These are phyloP conservation scores for Euryodendron excelsum DNA, from an alignment of 148 eudicot species.

Conservation along the genomic window DNA sequence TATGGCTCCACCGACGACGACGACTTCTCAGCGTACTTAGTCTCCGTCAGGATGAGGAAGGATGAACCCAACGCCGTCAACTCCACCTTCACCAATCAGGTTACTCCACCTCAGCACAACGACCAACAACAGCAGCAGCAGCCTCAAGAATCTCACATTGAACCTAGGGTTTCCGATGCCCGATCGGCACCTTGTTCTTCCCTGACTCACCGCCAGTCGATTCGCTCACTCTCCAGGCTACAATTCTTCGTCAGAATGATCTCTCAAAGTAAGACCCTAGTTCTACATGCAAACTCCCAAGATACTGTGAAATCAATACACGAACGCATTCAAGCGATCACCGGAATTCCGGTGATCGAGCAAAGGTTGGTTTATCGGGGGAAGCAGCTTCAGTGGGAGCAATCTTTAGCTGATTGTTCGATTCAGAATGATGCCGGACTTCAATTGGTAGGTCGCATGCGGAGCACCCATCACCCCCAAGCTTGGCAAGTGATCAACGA, in stretches of 20 bases:
- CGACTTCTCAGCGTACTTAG: background rate
- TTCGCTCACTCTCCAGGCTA: background rate
- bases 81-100: background rate
- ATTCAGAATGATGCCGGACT: constrained; percentile 51
- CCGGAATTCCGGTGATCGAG: constrained; percentile 45
- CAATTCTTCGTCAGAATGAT: constrained; percentile 65
- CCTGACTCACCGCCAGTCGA: background rate
- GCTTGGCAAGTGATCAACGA: constrained; percentile 52
- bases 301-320: constrained; percentile 55
- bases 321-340: constrained; percentile 29
- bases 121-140: background rate
- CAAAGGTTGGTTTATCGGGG: constrained; percentile 63
- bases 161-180: background rate
- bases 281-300: constrained; percentile 30
- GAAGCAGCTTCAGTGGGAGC: constrained; percentile 62
- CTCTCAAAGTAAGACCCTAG: constrained; percentile 40
- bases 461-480: constrained; percentile 58
- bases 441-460: constrained; percentile 56
- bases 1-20: constrained; percentile 5
- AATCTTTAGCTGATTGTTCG: constrained; percentile 42
- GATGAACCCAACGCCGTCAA: constrained; percentile 8
- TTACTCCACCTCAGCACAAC: background rate
- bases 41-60: constrained; percentile 19
- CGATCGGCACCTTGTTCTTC: background rate
- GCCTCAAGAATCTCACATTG: background rate